Base-by-base conservation (phyloP, 2,329 filamentous ascomycete species). In the Domatiomyces globalis region DNA sequence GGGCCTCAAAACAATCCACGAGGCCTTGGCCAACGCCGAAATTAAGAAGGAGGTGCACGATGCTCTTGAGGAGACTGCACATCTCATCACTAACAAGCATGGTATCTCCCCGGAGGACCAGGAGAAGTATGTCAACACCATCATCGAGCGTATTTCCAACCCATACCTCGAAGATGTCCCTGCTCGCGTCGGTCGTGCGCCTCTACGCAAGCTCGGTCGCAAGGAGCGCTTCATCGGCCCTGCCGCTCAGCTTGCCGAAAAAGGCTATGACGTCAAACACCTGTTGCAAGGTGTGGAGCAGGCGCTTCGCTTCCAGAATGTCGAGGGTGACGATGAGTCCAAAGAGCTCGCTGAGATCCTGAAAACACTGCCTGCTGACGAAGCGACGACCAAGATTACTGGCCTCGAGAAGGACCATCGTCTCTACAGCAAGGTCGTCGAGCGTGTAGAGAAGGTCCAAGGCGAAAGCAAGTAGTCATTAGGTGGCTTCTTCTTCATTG, bases 191-290 rank as follows among this genome's bases (percentile, higher is more conserved):
- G 92, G 90, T 51, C 89, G 92, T 66, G 90, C 89, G 17, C 92
- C 92, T 17, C 75, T 98, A 54, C 85, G 92, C 67, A 98, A 98
- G 77, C 78, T 98, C 33, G 84, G 84, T 58, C 85, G 89, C 69
- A 92, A 94, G 73, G 92, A 98, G 73, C 88, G 92, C 45, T 95
- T 98, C 73, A 83, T 98, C 61, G 88, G 85, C 45, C 92, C 92
- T 4, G 90, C 92, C 45, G 80, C 86, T 8, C 85, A 94, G 71
- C 79, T 98, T 17, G 88, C 88, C 45, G 87, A 95, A 74, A 75
- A 78, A 54, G 87, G 80, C 53, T 75, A 87, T 69, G 77, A 79
- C 61, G 84, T 83, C 66, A 76, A 81, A 52, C 81, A 79, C 49
- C 77, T 98, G 27, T 74, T 96, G 49, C 84, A 83, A 53, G 85